These are phyloP conservation scores for Pleurotus giganteus DNA, from an alignment of 768 basidiomycete genomes.

Conservation along the genomic window DNA sequence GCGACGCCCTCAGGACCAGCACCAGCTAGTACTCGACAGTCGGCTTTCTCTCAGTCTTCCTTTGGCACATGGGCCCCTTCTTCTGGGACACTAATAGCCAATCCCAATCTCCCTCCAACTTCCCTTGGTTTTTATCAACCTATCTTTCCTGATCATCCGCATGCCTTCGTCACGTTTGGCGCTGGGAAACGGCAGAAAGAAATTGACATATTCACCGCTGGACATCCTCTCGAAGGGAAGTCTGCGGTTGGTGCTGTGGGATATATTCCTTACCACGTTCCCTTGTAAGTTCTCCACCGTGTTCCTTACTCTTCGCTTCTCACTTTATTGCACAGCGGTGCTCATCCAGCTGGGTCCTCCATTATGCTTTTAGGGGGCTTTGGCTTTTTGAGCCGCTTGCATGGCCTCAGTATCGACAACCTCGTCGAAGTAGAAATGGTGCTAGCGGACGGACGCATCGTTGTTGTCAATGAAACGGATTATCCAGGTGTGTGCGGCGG, in stretches of 20 bases:
- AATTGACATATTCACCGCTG: conserved; percentile 73
- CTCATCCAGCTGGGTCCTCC: conserved; percentile 77
- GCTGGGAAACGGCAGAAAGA: conserved; percentile 85
- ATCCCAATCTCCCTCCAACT: conserved; percentile 28
- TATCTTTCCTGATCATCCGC: conserved; percentile 54
- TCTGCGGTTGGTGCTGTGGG: conserved; percentile 49
- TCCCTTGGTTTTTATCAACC: conserved; percentile 19
- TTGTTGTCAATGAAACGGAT: conserved; percentile 70
- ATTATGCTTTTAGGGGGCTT: conserved; percentile 87
- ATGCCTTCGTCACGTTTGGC: conserved; percentile 84
- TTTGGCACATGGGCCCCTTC: conserved; percentile 32
- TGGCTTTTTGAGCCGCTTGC: conserved; percentile 79
- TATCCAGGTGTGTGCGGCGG: conserved; percentile 51
- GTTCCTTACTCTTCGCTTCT: conserved; percentile 7
- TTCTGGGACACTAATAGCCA: conserved; percentile 17
- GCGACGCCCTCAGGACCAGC: conserved; percentile 27
- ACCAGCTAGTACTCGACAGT: conserved; percentile 28
- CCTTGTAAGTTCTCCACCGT: conserved; percentile 51
- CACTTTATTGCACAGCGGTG: conserved; percentile 45
- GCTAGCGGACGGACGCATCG: conserved; percentile 83
- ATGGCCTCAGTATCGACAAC: conserved; percentile 87
- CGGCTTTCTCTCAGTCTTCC: conserved; percentile 29
- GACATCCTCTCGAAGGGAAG: conserved; percentile 59
- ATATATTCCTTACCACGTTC: conserved; percentile 75
- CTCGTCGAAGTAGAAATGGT: conserved; percentile 92